Base-by-base conservation (phyloP, 352 stramenopile genomes). In the Globisporangium yorkense region DNA sequence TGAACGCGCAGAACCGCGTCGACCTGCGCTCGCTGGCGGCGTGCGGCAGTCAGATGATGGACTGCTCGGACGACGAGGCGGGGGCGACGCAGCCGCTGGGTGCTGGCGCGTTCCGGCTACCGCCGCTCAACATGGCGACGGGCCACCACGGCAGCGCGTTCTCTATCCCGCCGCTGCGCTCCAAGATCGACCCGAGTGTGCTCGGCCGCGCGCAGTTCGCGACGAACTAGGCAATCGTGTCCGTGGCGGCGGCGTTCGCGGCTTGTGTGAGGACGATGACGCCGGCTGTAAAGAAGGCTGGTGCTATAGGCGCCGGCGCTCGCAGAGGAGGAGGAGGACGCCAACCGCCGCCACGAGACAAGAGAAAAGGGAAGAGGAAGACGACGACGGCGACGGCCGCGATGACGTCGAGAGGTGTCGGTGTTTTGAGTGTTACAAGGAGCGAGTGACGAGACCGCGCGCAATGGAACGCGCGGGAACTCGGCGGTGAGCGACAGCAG, bases 181-280 rank as follows among this genome's bases (percentile, higher is more conserved):
- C 81, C 24, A 91, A 91, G 72, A 84, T 91, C 54, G 77, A 88
- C 45, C 81, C 81, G 31, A 88, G 65, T 53, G 77, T 91, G 51
- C 68, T 91, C 29, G 66, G 65, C 20, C 70, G 64, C 52, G 61
- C 68, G 9, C 80, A 88, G 60, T 81, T 75, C 1, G 56, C 73
- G 21, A 79, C 58, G 20, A 82, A 83, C 64, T 90, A 84, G 60
- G 21, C n/a, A n/a, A n/a, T n/a, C n/a, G n/a, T n/a, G n/a, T n/a
- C n/a, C n/a, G n/a, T n/a, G n/a, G n/a, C n/a, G n/a, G n/a, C 35
- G 20, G 16, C 37, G 35, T 7, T 40, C 35, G 35, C 35, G 10
- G 5, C 35, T 40, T 7, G 7, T 7, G 37, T 10, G 37, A 41
- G 9, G 37, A n/a, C n/a, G n/a, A n/a, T n/a, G n/a, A n/a, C 37